Evolutionary conservation across 139 green algal genomes (phyloP).

Genomic region (Picochlorum sp.): DNA sequence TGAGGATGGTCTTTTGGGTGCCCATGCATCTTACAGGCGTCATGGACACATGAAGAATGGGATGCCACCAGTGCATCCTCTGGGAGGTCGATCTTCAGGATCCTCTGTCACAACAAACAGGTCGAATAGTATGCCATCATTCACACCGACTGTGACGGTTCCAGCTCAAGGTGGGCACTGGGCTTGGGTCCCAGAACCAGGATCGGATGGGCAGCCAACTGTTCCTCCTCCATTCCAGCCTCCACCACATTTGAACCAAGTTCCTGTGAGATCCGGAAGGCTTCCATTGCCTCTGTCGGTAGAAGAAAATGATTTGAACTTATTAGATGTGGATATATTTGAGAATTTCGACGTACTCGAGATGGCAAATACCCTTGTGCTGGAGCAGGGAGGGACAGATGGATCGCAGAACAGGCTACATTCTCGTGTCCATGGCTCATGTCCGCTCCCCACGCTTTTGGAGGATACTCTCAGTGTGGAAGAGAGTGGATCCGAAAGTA

Average conservation of each 20-base stretch:
- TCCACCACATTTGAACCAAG: background rate
- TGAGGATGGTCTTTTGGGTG: background rate
- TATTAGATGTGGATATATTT: constrained; percentile 5
- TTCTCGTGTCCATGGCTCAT: background rate
- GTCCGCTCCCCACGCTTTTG: constrained; percentile 4
- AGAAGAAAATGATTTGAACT: background rate
- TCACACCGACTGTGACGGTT: constrained; percentile 1
- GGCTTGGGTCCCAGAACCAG: constrained; percentile 11
- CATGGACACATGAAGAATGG: background rate
- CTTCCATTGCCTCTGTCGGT: constrained; percentile 1
- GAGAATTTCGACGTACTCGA: constrained; percentile 13
- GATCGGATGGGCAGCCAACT: background rate
- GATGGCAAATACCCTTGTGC: constrained; percentile 11
- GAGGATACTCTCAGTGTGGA: constrained; percentile 9
- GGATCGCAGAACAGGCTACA: background rate
- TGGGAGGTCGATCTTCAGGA: background rate
- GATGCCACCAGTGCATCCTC: background rate
- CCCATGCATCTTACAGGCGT: background rate
- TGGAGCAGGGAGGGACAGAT: background rate
- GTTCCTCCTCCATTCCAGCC: background rate
- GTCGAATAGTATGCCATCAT: background rate
- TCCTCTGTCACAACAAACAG: background rate
- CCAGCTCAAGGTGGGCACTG: constrained; percentile 12
- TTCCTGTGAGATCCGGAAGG: constrained; percentile 3
- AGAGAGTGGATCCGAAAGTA: constrained; percentile 6